Evolutionary conservation across 257 asterid genomes (phyloP).

Genomic region (Solanum megistacrolobum): DNA sequence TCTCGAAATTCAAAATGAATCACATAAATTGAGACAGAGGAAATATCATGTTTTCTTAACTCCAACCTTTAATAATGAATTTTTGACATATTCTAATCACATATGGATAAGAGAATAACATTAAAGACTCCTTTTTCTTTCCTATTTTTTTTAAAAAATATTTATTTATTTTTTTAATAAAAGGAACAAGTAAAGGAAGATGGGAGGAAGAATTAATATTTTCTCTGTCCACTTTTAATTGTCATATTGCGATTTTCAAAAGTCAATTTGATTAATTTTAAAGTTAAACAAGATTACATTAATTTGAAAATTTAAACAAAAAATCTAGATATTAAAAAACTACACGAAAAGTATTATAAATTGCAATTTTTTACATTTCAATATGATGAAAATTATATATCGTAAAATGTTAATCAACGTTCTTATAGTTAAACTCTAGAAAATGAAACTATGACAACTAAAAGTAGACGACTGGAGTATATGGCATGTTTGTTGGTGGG

Average conservation of each 20-base stretch:
- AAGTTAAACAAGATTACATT: too few species aligned
- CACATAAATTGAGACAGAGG: background rate
- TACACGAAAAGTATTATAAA: fast-evolving
- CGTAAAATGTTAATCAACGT: fast-evolving
- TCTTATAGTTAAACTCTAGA: fast-evolving
- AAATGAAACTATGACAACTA: too few species aligned
- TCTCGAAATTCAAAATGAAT: background rate
- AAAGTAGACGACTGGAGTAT: fast-evolving
- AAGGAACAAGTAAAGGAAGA: background rate
- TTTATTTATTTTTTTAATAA: too few species aligned
- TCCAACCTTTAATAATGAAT: background rate
- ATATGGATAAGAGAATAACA: background rate
- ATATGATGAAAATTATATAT: background rate
- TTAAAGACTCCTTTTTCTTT: background rate
- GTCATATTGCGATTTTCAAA: fast-evolving
- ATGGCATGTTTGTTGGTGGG: background rate
- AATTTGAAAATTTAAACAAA: too few species aligned
- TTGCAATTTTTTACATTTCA: too few species aligned
- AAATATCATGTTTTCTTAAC: background rate
- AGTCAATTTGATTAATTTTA: too few species aligned
- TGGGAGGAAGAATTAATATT: background rate
- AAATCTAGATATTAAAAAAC: too few species aligned
- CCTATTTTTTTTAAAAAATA: too few species aligned
- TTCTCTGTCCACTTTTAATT: too few species aligned
- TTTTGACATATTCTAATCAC: background rate